Evolutionary conservation across 805 yeast genomes (phyloP).

Genomic region (Pichia thaimueangensis): DNA sequence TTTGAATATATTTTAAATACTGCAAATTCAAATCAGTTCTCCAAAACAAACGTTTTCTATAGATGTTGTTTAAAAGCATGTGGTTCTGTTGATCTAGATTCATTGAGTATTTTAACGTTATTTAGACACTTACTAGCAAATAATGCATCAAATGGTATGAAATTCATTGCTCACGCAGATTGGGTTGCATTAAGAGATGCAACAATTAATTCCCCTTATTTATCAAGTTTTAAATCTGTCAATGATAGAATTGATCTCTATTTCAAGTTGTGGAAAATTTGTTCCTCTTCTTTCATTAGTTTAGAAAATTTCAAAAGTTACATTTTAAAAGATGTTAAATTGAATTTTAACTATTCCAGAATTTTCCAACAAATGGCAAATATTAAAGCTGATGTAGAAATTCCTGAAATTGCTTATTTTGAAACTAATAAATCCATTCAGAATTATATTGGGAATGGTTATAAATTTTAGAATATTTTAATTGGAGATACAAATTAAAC

Average conservation of each 20-base stretch:
- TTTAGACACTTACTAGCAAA: constrained; percentile 31
- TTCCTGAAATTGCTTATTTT: constrained; percentile 35
- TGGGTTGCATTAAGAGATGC: constrained; percentile 83
- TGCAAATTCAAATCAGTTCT: constrained; percentile 50
- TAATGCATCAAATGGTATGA: constrained; percentile 47
- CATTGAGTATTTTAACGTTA: constrained; percentile 43
- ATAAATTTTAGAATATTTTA: constrained; percentile 8
- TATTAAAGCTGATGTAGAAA: constrained; percentile 33
- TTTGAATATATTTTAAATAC: constrained; percentile 57
- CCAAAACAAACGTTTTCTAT: constrained; percentile 61
- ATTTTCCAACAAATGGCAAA: constrained; percentile 33
- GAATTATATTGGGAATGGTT: constrained; percentile 25
- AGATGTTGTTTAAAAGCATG: constrained; percentile 68
- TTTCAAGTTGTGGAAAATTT: constrained; percentile 47
- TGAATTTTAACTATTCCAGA: constrained; percentile 36
- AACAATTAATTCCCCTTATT: constrained; percentile 43
- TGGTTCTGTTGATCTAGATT: constrained; percentile 53
- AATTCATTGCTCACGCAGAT: constrained; percentile 72
- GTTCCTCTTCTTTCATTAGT: constrained; percentile 42
- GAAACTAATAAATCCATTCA: constrained; percentile 28
- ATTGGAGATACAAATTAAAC: not conserved
- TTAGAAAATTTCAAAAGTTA: constrained; percentile 41
- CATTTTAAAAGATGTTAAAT: constrained; percentile 38
- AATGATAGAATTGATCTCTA: constrained; percentile 47
- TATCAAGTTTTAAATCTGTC: constrained; percentile 24